phyloP scores from a whole-genome alignment of 2,329 filamentous ascomycete species.

The Ascochyta lentis region DNA sequence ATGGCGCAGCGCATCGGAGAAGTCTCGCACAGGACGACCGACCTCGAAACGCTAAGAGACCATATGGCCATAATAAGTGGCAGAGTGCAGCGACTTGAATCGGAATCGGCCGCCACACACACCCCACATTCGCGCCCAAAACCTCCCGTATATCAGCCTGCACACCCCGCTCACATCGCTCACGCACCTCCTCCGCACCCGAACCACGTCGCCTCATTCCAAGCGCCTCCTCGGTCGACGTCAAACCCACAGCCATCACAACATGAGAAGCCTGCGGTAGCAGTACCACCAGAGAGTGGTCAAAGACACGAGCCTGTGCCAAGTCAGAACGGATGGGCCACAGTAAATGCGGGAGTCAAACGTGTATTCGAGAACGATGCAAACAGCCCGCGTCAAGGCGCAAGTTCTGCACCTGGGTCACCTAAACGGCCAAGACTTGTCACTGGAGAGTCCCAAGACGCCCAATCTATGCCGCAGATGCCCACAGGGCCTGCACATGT shows the following conservation, averaged over 20 bases:
- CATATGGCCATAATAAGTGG: slow-evolving; percentile 58
- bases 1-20: slow-evolving; percentile 51
- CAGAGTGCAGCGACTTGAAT: slow-evolving; percentile 47
- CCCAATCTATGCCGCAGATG: slow-evolving; percentile 14
- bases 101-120: neutral
- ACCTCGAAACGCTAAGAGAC: slow-evolving; percentile 56
- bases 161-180: slow-evolving; percentile 22
- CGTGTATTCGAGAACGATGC: slow-evolving; percentile 47
- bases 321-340: slow-evolving; percentile 50
- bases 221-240: slow-evolving; percentile 25
- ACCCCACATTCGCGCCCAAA: neutral
- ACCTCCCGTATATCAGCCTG: slow-evolving; percentile 11
- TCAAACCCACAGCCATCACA: slow-evolving; percentile 24
- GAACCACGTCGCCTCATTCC: neutral
- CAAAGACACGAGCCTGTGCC: slow-evolving; percentile 27
- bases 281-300: slow-evolving; percentile 25
- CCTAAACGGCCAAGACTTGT: slow-evolving; percentile 56
- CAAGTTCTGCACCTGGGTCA: slow-evolving; percentile 42
- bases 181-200: slow-evolving; percentile 19
- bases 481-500: slow-evolving; percentile 21
- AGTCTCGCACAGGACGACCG: slow-evolving; percentile 53
- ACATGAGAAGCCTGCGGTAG: slow-evolving; percentile 18
- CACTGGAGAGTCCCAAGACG: slow-evolving; percentile 21
- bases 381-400: slow-evolving; percentile 34
- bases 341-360: slow-evolving; percentile 53